Conservation (phyloP, 164 flowering plant genomes). For the Berberis thunbergii region DNA sequence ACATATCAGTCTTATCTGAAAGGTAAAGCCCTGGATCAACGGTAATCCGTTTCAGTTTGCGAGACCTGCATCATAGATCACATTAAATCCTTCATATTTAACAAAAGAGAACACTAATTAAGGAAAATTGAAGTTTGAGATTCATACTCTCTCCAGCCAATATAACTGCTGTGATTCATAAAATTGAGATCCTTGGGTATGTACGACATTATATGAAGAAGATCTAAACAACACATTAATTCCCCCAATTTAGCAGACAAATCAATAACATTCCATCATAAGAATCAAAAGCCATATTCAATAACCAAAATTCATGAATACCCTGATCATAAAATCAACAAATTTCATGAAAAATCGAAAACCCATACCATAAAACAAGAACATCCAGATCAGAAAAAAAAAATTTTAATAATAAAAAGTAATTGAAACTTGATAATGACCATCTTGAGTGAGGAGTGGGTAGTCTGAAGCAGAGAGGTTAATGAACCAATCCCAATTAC, state of each 20-base stretch:
- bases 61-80: conserved; percentile 34
- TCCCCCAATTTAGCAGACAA: conserved; percentile 1
- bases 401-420: no score
- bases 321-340: background rate
- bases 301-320: background rate
- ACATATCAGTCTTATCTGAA: conserved; percentile 41
- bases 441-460: conserved; percentile 93
- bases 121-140: background rate
- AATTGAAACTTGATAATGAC: conserved; percentile 21
- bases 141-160: conserved; percentile 90
- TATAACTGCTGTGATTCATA: conserved; percentile 70
- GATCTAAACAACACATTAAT: conserved; percentile 40
- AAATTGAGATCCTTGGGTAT: conserved; percentile 80
- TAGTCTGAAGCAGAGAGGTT: conserved; percentile 62
- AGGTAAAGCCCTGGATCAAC: conserved; percentile 90
- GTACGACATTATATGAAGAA: conserved; percentile 80
- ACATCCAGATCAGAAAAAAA: conserved; percentile 1
- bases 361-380: background rate
- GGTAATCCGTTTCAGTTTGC: conserved; percentile 56
- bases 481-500: conserved; percentile 88
- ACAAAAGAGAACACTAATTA: background rate
- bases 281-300: no score
- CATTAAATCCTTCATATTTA: background rate
- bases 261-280: no score
- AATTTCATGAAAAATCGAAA: conserved; percentile 1